Percentiles rank a stretch among this genome's conserved stretches.
Conservation (phyloP, 208 protist genomes). For the Leishmania major region DNA sequence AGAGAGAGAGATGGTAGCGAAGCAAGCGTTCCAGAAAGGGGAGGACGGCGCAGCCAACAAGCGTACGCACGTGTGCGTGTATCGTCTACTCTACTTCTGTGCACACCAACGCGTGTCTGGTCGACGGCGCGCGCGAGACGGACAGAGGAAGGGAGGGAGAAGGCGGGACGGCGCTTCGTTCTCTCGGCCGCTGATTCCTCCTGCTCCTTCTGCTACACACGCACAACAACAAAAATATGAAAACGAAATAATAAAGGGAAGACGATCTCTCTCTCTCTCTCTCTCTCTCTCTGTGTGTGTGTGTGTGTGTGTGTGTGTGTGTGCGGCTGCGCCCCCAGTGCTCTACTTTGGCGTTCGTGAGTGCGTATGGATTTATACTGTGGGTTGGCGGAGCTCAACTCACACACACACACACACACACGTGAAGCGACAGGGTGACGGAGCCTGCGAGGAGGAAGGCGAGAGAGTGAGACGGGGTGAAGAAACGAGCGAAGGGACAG, state of each 20-base stretch:
- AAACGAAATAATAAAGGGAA: neutral
- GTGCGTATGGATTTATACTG: neutral
- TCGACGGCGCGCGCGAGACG: neutral
- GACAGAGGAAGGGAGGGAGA: neutral
- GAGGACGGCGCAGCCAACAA: neutral
- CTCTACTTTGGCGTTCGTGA: neutral
- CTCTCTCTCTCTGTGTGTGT: no score
- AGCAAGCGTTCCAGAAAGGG: neutral
- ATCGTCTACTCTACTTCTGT: constrained; percentile 1
- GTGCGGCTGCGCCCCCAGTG: neutral
- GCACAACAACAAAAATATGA: neutral
- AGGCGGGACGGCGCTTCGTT: neutral
- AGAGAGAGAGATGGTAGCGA: neutral
- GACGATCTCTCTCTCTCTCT: neutral
- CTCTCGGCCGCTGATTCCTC: neutral
- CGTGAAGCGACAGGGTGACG: neutral
- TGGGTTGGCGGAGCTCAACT: neutral
- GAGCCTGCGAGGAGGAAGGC: neutral
- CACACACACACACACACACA: neutral
- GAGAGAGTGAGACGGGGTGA: neutral
- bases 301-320: neutral
- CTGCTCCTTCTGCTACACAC: neutral
- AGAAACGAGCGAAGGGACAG: neutral
- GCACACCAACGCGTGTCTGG: neutral
- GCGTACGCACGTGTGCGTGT: neutral